These are phyloP conservation scores for Agarophyton chilense DNA, from an alignment of 23 red algal species.

Conservation along the genomic window DNA sequence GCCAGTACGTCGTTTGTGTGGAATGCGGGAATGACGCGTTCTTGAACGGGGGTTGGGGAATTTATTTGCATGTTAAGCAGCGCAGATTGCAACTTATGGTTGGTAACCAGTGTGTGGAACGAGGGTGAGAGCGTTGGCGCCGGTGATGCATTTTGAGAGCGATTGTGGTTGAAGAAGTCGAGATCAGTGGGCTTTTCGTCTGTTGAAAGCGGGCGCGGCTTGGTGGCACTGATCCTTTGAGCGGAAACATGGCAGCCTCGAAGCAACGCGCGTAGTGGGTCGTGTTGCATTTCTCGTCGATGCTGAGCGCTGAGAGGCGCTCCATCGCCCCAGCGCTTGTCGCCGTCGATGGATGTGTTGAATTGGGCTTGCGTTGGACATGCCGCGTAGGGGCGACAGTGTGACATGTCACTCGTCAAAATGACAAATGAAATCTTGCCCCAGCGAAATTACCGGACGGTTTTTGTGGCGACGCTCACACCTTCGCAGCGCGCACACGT, in stretches of 20 bases:
- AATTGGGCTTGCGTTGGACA: too few species aligned
- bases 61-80: constrained; percentile 4
- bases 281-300: constrained; percentile 14
- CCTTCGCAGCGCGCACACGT: too few species aligned
- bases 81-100: not conserved
- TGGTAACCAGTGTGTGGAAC: not conserved
- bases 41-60: constrained; percentile 72
- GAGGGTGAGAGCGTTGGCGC: not conserved
- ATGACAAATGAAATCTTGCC: too few species aligned
- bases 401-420: too few species aligned
- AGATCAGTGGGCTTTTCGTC: not conserved
- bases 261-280: constrained; percentile 42
- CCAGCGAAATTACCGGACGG: too few species aligned
- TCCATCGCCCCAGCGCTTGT: too few species aligned
- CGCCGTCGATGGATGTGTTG: too few species aligned
- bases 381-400: too few species aligned
- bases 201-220: not conserved
- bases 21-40: constrained; percentile 71
- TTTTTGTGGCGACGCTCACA: too few species aligned
- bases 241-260: constrained; percentile 24
- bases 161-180: constrained; percentile 10
- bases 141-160: not conserved
- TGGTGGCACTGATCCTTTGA: not conserved
- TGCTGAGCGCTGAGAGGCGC: too few species aligned
- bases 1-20: constrained; percentile 70